A percentile compares a stretch with the other conserved stretches of the same genome.
Evolutionary conservation across 768 basidiomycete species (phyloP).

Genomic region (Kwoniella newhampshirensis): DNA sequence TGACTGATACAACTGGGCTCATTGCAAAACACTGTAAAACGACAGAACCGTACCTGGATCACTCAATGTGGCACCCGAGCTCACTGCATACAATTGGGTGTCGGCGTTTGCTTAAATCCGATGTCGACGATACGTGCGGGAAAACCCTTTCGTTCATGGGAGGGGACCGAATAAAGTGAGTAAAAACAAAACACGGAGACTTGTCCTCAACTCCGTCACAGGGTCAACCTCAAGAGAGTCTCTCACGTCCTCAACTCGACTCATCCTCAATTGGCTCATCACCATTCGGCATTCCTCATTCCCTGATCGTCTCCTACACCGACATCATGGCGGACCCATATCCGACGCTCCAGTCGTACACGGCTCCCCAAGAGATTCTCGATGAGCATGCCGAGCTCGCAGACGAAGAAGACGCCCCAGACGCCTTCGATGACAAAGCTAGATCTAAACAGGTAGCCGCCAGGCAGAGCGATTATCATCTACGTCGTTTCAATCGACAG

Average conservation of each 20-base stretch:
- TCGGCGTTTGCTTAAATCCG: conserved; percentile 19
- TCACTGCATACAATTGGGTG: background rate
- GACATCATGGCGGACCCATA: conserved; percentile 27
- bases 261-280: background rate
- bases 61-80: background rate
- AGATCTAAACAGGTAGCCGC: conserved; percentile 89
- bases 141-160: background rate
- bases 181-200: background rate
- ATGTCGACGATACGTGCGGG: background rate
- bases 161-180: background rate
- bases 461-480: conserved; percentile 92
- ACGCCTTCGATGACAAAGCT: conserved; percentile 73
- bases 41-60: background rate
- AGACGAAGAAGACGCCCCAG: conserved; percentile 77
- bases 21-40: too few species aligned
- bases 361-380: conserved; percentile 87
- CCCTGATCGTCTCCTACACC: background rate
- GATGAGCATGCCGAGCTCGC: conserved; percentile 91
- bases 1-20: too few species aligned
- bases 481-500: conserved; percentile 80
- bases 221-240: background rate
- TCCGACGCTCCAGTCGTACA: conserved; percentile 72
- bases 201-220: background rate
- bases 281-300: background rate
- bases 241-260: background rate